phyloP scores from a whole-genome alignment of 2,329 filamentous ascomycete species.

The Paecilomyces formosus region DNA sequence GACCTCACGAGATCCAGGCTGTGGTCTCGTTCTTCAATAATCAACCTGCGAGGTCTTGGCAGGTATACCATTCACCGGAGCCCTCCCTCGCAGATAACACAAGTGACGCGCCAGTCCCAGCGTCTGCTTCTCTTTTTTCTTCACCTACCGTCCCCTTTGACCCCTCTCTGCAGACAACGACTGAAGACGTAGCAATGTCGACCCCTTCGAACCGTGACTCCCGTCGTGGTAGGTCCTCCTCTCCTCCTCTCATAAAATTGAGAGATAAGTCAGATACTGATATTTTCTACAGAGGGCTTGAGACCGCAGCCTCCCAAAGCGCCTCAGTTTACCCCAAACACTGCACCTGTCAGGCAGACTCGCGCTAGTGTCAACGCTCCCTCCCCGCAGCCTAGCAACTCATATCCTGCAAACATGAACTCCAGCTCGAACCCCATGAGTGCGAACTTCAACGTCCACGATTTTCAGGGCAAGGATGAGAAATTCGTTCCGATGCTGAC shows the following conservation, averaged over 20 bases:
- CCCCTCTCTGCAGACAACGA: neutral
- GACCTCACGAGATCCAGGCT: neutral
- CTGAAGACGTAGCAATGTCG: neutral
- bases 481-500: conserved; percentile 30
- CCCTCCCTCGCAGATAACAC: neutral
- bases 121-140: neutral
- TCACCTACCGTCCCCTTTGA: neutral
- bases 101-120: neutral
- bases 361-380: conserved; percentile 19
- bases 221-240: conserved; percentile 14
- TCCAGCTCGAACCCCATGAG: conserved; percentile 23
- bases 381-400: conserved; percentile 26
- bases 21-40: neutral
- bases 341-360: conserved; percentile 22
- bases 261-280: neutral
- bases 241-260: neutral
- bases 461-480: conserved; percentile 32
- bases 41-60: neutral
- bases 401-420: conserved; percentile 17
- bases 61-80: neutral
- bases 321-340: conserved; percentile 33
- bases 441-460: conserved; percentile 22
- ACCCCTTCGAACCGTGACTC: neutral
- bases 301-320: conserved; percentile 30
- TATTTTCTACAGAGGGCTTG: conserved; percentile 21